phyloP scores from a whole-genome alignment of 1,139 yeast species.

The Wickerhamiella pararugosa region DNA sequence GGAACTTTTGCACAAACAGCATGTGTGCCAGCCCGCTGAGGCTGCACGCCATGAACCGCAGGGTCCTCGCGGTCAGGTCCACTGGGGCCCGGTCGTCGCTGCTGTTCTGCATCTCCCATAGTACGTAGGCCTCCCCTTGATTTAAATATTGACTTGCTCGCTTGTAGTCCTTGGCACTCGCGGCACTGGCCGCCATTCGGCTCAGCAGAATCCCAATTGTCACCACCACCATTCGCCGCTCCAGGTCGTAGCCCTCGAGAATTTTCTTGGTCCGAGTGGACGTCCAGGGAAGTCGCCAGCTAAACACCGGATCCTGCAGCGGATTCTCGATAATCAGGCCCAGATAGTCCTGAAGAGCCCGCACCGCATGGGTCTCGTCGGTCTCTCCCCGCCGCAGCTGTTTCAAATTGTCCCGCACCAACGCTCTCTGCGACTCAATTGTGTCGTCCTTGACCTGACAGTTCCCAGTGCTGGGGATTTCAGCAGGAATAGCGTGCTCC shows the following conservation, averaged over 20 bases:
- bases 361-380: slow-evolving; percentile 5
- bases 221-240: not conserved
- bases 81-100: not conserved
- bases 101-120: not conserved
- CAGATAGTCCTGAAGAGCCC: slow-evolving; percentile 7
- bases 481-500: slow-evolving; percentile 4
- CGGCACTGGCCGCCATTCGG: not conserved
- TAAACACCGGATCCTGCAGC: not conserved
- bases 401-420: slow-evolving; percentile 6
- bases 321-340: not conserved
- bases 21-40: slow-evolving; percentile 6
- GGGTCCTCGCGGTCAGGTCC: slow-evolving; percentile 1
- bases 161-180: slow-evolving; percentile 2
- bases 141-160: slow-evolving; percentile 1
- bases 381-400: slow-evolving; percentile 3
- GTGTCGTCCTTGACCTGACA: too few species aligned
- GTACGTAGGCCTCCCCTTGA: not conserved
- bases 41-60: not conserved
- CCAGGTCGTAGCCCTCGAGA: not conserved
- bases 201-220: slow-evolving; percentile 1
- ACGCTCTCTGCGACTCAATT: slow-evolving; percentile 1
- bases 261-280: slow-evolving; percentile 1
- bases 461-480: slow-evolving; percentile 5
- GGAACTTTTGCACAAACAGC: slow-evolving; percentile 1
- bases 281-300: slow-evolving; percentile 10